A percentile compares a stretch with the other conserved stretches of the same genome.
Conservation (phyloP, 2,329 filamentous ascomycete species). For the Cladophialophora psammophila region DNA sequence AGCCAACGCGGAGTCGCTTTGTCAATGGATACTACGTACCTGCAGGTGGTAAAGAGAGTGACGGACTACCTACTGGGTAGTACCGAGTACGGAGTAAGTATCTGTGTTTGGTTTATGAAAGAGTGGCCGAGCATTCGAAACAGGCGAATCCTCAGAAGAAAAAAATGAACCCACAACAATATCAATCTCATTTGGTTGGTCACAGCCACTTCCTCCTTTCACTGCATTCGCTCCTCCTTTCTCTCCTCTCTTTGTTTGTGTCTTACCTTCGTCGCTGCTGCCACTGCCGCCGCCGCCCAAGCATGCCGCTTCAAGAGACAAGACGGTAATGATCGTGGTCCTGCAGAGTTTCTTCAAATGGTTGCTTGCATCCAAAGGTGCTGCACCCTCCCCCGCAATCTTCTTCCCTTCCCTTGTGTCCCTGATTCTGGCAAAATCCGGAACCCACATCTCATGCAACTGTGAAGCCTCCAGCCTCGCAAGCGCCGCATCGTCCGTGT, state of each 20-base stretch:
- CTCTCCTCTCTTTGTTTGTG: neutral
- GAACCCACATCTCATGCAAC: neutral
- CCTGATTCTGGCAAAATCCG: neutral
- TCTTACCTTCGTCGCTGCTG: neutral
- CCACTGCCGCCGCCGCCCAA: neutral
- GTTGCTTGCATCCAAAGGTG: neutral
- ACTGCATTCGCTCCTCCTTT: neutral
- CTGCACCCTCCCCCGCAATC: neutral
- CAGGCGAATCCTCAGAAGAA: neutral
- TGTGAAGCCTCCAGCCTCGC: neutral
- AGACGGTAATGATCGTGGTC: slow-evolving; percentile 1
- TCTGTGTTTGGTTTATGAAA: neutral
- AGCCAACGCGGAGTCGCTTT: no score
- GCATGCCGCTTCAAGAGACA: slow-evolving; percentile 4
- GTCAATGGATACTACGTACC: no score
- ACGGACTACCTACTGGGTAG: neutral
- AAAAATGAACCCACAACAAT: neutral
- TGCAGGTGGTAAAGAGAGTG: neutral
- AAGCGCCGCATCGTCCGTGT: neutral
- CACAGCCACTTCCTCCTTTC: neutral
- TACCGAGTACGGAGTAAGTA: no score
- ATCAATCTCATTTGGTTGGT: neutral
- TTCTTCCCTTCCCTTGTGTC: neutral
- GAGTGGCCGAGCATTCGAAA: slow-evolving; percentile 2
- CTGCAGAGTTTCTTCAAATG: neutral